Evolutionary conservation across 176 grass and related monocot species (phyloP), one percentile per base, ranked within the genome.

Genomic region (Metroxylon sagu): DNA sequence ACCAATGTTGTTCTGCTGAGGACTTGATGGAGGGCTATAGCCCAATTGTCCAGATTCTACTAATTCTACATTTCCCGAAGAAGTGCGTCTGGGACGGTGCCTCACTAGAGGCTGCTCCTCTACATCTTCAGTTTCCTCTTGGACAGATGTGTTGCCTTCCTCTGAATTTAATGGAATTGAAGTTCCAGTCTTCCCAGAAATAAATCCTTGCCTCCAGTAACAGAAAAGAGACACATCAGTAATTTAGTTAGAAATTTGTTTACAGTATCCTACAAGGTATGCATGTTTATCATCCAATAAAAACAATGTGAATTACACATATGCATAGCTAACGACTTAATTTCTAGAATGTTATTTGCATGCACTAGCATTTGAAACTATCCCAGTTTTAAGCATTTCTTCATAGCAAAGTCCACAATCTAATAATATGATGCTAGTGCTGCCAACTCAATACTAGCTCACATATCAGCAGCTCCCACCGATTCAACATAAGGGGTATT

Each of bases 81-180:
- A 59, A 30, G 63, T n/a, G 21, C 48, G 62, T 48, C 84, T 83
- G 60, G 74, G 79, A 30, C 53, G 76, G 61, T 72, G 74, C 59
- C 84, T 80, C 48, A 89, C 75, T 74, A 89, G 70, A 80, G 88
- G 85, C 53, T 78, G 73, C 53, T 89, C 88, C 5, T 98, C 94
- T 15, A 59, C 75, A 71, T 93, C 84, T 76, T 89, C 88, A 29
- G 48, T 62, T 50, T 90, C 72, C 1, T 88, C 87, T 48, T 78
- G 72, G 27, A 75, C 65, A 29, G 60, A 64, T 54, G 27, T 75
- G 30, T 59, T 62, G 65, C 60, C 68, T 79, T 71, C 78, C 62
- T 82, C 63, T 66, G 68, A 30, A 62, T 59, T 21, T 16, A 63
- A 43, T 56, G 69, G 82, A 56, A 25, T 73, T 74, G 82, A 95